Conservation (phyloP, 179 eudicot genomes). For the Silene coronaria region DNA sequence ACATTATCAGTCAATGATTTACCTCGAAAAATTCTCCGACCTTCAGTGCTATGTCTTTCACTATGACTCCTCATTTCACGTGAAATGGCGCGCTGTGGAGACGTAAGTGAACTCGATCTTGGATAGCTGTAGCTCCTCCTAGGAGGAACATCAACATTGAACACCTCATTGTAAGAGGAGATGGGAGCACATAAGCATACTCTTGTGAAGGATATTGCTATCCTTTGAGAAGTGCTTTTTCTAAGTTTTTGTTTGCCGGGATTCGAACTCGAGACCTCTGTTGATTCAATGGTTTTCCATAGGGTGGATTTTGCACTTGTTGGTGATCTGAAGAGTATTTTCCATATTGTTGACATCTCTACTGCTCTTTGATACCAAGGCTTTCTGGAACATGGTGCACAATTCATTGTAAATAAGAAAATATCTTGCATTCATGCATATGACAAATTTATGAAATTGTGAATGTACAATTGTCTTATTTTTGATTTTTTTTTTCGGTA, state of each 20-base stretch:
- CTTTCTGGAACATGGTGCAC: conserved; percentile 40
- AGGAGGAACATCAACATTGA: conserved; percentile 57
- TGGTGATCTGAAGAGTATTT: conserved; percentile 44
- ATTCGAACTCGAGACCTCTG: conserved; percentile 32
- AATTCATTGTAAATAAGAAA: not conserved
- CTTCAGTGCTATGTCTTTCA: conserved; percentile 54
- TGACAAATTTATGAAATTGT: too few species aligned
- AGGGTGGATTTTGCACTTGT: conserved; percentile 30
- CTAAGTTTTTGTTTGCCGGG: conserved; percentile 45
- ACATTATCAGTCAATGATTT: conserved; percentile 78
- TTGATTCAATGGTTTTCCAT: conserved; percentile 47
- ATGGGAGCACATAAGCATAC: conserved; percentile 85
- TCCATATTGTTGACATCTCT: conserved; percentile 70
- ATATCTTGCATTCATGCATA: not conserved
- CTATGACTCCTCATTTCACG: conserved; percentile 40
- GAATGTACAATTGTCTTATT: not conserved
- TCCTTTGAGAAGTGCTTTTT: conserved; percentile 64
- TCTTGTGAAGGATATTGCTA: conserved; percentile 68
- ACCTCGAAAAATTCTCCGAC: conserved; percentile 70
- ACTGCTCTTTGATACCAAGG: conserved; percentile 91
- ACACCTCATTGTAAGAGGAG: conserved; percentile 73
- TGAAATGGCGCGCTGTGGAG: conserved; percentile 1
- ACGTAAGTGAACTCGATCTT: conserved; percentile 40
- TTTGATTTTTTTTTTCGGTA: too few species aligned
- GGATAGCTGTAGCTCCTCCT: conserved; percentile 83